Evolutionary conservation across 495 filamentous ascomycete species (phyloP).

Genomic region (Terfezia boudieri): DNA sequence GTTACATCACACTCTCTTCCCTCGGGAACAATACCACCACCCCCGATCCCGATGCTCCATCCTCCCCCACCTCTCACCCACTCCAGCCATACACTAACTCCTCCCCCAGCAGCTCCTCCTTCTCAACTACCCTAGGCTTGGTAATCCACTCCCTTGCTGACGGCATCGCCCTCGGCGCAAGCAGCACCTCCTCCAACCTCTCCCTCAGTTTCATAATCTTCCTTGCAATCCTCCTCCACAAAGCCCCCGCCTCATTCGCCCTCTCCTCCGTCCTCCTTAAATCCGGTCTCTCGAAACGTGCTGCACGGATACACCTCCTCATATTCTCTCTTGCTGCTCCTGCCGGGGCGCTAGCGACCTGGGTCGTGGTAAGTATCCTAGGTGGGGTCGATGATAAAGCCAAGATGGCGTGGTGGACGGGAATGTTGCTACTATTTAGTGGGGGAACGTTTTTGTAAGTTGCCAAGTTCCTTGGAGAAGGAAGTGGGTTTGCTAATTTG

Average conservation of each 20-base stretch:
- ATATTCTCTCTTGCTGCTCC: conserved; percentile 85
- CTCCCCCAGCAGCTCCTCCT: conserved; percentile 2
- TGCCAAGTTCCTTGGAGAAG: neutral
- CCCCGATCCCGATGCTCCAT: conserved; percentile 13
- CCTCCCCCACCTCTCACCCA: conserved; percentile 16
- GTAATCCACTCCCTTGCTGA: conserved; percentile 97
- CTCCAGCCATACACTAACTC: conserved; percentile 19
- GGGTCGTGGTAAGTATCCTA: conserved; percentile 48
- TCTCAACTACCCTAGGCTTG: conserved; percentile 66
- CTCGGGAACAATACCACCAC: conserved; percentile 23
- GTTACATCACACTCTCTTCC: conserved; percentile 67
- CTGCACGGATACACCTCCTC: conserved; percentile 62
- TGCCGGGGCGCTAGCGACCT: conserved; percentile 63
- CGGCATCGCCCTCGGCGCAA: conserved; percentile 85
- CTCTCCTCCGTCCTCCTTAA: conserved; percentile 72
- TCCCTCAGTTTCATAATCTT: conserved; percentile 78
- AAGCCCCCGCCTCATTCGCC: conserved; percentile 89
- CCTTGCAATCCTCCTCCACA: conserved; percentile 89
- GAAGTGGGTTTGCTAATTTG: conserved; percentile 8
- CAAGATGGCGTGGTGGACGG: conserved; percentile 63
- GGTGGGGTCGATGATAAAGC: conserved; percentile 23
- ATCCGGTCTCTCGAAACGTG: conserved; percentile 55
- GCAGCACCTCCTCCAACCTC: conserved; percentile 43
- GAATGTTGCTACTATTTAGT: conserved; percentile 74
- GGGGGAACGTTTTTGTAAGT: conserved; percentile 88